A percentile compares a stretch with the other conserved stretches of the same genome.
Conservation (phyloP, 352 stramenopile genomes). For the Plasmopara muralis region DNA sequence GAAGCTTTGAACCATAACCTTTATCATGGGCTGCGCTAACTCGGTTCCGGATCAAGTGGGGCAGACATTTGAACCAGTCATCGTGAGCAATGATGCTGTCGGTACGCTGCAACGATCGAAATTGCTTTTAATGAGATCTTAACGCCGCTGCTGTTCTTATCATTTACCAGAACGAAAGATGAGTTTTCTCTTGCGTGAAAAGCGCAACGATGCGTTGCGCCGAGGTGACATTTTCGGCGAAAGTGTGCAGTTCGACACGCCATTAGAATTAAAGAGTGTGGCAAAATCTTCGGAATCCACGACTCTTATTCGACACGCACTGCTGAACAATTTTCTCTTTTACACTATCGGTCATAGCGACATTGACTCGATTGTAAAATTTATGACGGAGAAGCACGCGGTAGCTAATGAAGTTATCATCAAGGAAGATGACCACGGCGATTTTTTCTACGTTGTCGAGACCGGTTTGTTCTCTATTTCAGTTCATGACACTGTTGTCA, state of each 20-base stretch:
- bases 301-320: slow-evolving; percentile 44
- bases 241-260: slow-evolving; percentile 52
- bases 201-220: slow-evolving; percentile 44
- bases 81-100: slow-evolving; percentile 27
- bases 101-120: slow-evolving; percentile 8
- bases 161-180: slow-evolving; percentile 36
- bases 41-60: slow-evolving; percentile 42
- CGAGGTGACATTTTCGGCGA: slow-evolving; percentile 70
- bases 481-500: slow-evolving; percentile 75
- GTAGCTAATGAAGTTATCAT: slow-evolving; percentile 43
- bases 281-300: slow-evolving; percentile 41
- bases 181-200: slow-evolving; percentile 59
- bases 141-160: slow-evolving; percentile 1
- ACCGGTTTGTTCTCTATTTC: slow-evolving; percentile 82
- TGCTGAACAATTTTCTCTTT: slow-evolving; percentile 65
- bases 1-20: background rate
- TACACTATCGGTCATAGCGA: slow-evolving; percentile 47
- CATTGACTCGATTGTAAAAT: slow-evolving; percentile 44
- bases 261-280: slow-evolving; percentile 30
- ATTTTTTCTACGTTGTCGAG: slow-evolving; percentile 81
- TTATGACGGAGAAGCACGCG: slow-evolving; percentile 46
- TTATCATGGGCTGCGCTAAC: slow-evolving; percentile 53
- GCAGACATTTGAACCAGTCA: slow-evolving; percentile 39
- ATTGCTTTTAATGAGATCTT: background rate
- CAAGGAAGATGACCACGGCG: slow-evolving; percentile 53